Percentiles rank a stretch among this genome's conserved stretches.
These are phyloP conservation scores for Starmerella apis DNA, from an alignment of 805 yeast genomes.

Conservation along the genomic window DNA sequence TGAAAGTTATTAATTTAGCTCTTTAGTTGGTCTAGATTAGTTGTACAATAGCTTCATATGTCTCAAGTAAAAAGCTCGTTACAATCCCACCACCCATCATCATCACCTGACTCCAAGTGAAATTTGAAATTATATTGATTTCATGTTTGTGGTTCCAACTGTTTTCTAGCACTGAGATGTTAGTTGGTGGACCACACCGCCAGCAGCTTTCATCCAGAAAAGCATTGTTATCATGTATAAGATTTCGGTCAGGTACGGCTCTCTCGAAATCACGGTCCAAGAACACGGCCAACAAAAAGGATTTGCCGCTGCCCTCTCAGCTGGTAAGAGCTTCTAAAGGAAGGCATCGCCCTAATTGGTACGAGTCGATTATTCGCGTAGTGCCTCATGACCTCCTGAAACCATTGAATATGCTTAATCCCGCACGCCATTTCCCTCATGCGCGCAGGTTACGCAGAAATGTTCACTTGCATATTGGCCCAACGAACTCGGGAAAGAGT, in stretches of 20 bases:
- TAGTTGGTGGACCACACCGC: neutral
- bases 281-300: neutral
- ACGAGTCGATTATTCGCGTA: neutral
- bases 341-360: neutral
- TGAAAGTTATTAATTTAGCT: no score
- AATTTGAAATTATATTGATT: neutral
- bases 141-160: neutral
- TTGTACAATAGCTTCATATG: no score
- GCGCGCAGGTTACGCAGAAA: conserved; percentile 73
- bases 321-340: neutral
- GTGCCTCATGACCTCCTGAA: conserved; percentile 35
- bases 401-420: conserved; percentile 43
- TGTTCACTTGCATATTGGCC: conserved; percentile 89
- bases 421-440: conserved; percentile 72
- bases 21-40: no score
- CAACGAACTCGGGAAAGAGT: conserved; percentile 94
- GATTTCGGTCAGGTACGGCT: neutral
- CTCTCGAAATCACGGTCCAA: neutral
- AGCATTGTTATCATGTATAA: neutral
- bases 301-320: neutral
- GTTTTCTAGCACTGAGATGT: neutral
- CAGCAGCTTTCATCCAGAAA: neutral
- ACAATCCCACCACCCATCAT: neutral
- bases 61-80: no score
- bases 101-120: neutral